Conservation (phyloP, 176 grass and related monocot genomes). For the Oropetium thomaeum region DNA sequence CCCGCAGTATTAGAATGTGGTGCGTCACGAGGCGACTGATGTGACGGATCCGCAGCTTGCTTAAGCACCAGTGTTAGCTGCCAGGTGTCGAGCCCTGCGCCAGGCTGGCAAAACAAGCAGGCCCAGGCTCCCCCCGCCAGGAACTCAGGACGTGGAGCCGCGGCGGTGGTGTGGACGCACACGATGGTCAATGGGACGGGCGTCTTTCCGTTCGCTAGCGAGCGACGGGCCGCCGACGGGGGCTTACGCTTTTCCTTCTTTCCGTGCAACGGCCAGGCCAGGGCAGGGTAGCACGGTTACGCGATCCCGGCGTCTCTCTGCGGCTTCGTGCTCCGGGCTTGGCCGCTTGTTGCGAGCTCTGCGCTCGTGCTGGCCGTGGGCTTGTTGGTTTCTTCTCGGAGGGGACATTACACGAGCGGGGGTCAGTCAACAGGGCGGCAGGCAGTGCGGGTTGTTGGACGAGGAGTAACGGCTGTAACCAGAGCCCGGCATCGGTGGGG, state of each 20-base stretch:
- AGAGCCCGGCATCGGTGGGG: rapidly evolving
- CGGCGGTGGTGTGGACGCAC: background rate
- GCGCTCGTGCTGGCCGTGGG: background rate
- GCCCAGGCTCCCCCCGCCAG: background rate
- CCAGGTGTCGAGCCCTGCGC: constrained; percentile 13
- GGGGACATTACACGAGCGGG: constrained; percentile 15
- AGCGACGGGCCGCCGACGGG: too few relatives aligned
- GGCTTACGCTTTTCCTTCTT: background rate
- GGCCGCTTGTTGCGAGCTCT: constrained; percentile 5
- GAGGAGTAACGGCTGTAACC: too few relatives aligned
- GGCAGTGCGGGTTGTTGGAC: background rate
- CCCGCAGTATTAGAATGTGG: background rate
- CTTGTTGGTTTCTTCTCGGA: constrained; percentile 22
- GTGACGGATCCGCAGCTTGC: background rate
- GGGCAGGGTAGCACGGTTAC: background rate
- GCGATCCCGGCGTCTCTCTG: background rate
- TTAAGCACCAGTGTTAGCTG: background rate
- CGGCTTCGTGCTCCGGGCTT: constrained; percentile 23
- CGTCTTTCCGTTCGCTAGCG: background rate
- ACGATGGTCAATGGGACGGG: background rate
- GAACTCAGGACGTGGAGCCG: too few relatives aligned
- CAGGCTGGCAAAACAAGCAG: constrained; percentile 35
- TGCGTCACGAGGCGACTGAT: background rate
- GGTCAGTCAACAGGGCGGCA: constrained; percentile 3
- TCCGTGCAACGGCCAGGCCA: background rate